Evolutionary conservation across 257 asterid species (phyloP).

Genomic region (Ocimum tenuiflorum): DNA sequence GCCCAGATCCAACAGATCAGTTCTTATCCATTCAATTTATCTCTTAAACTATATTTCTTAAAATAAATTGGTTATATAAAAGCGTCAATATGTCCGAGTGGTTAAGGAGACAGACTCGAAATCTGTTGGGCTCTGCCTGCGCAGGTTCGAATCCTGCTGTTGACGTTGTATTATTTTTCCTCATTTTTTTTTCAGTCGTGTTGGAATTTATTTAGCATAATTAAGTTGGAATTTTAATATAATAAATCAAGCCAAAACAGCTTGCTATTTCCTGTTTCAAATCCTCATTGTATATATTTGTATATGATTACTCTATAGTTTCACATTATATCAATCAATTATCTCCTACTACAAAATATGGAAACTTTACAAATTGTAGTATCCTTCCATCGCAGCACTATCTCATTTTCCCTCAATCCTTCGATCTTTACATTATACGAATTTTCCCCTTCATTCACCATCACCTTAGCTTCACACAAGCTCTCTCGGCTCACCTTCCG

Average conservation of each 20-base stretch:
- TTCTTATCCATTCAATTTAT: no score
- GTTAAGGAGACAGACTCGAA: constrained; percentile 91
- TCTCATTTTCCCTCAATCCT: constrained; percentile 32
- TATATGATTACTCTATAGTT: background rate
- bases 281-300: background rate
- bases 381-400: constrained; percentile 59
- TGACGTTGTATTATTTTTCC: constrained; percentile 20
- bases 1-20: no score
- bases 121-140: constrained; percentile 60
- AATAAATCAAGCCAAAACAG: no score
- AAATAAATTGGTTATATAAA: no score
- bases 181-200: no score
- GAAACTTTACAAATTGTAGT: constrained; percentile 52
- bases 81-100: constrained; percentile 83
- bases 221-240: no score
- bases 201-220: no score
- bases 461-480: constrained; percentile 44
- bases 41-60: no score
- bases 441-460: constrained; percentile 40
- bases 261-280: background rate
- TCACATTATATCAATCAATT: background rate
- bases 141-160: constrained; percentile 60
- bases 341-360: background rate
- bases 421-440: constrained; percentile 31
- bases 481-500: constrained; percentile 37